phyloP scores from a whole-genome alignment of 352 stramenopile species.

The Pseudoperonospora humuli region DNA sequence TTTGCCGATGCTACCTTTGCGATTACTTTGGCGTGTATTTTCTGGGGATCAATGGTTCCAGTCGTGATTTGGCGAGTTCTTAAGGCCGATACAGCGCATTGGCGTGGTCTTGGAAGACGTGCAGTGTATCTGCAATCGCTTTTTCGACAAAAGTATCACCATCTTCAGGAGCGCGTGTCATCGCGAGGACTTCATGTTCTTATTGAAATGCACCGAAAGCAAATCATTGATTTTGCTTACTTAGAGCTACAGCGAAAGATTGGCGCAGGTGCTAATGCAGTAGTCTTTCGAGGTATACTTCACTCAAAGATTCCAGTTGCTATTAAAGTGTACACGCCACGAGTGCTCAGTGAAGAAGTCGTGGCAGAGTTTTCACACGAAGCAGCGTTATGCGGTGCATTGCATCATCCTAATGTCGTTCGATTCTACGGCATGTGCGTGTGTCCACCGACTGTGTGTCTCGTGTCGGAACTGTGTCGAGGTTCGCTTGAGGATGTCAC shows the following conservation, averaged over 20 bases:
- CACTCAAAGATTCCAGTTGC: slow-evolving; percentile 47
- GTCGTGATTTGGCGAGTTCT: slow-evolving; percentile 68
- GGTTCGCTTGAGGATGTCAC: slow-evolving; percentile 38
- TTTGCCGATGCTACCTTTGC: slow-evolving; percentile 23
- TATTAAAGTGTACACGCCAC: slow-evolving; percentile 74
- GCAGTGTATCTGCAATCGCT: slow-evolving; percentile 44
- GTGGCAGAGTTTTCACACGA: slow-evolving; percentile 81
- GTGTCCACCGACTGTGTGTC: slow-evolving; percentile 59
- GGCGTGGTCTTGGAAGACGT: slow-evolving; percentile 51
- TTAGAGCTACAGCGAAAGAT: slow-evolving; percentile 39
- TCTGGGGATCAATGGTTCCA: slow-evolving; percentile 46
- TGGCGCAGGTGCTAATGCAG: slow-evolving; percentile 41
- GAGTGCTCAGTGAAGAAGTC: slow-evolving; percentile 42
- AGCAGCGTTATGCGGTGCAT: slow-evolving; percentile 55
- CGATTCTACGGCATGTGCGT: slow-evolving; percentile 83
- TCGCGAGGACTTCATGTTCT: slow-evolving; percentile 55
- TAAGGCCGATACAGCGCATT: slow-evolving; percentile 64
- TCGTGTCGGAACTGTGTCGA: slow-evolving; percentile 55
- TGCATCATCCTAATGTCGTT: slow-evolving; percentile 76
- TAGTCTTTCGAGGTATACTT: slow-evolving; percentile 58
- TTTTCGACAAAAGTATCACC: slow-evolving; percentile 42
- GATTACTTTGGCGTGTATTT: slow-evolving; percentile 30
- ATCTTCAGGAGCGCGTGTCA: slow-evolving; percentile 48
- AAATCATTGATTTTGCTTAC: slow-evolving; percentile 61
- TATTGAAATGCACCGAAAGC: slow-evolving; percentile 60